Evolutionary conservation across 2,329 filamentous ascomycete genomes (phyloP), one percentile per base, ranked within the genome.

Genomic region (Neonectria sp.): DNA sequence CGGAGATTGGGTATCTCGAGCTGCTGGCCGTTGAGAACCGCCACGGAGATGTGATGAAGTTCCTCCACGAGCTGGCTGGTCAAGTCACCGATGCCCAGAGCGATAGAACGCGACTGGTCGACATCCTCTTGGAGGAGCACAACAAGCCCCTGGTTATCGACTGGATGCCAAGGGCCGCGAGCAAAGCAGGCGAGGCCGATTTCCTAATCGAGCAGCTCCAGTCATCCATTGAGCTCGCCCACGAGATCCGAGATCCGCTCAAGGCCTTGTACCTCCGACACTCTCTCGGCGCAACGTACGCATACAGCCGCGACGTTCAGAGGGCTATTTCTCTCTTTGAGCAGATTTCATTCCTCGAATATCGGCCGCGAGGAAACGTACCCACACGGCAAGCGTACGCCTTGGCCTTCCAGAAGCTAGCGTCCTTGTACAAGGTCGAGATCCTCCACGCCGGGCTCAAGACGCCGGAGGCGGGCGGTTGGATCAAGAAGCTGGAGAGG

Each of bases 151-250:
- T 79, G 4, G 76, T 82, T 2, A 71, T 81, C 31, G 81, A 84
- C 59, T 83, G 81, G 80, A 78, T 83, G 6, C 82, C 82, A 13
- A 80, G 79, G n/a, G 81, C 82, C 1, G 81, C 80, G 0, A 78
- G 79, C 55, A 82, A 81, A 43, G 76, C 76, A 0, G 73, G 75
- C 3, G 74, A 79, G 63, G 75, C 76, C 0, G 74, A 73, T 0
- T 76, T 79, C 9, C 67, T 82, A 13, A 65, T 79, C 0, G 71
- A 78, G 0, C 73, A 75, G 1, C 75, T 82, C 4, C 71, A 77
- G 24, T 63, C 71, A 27, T 77, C 79, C 31, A 81, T 82, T 3
- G 74, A 74, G 0, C 70, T 77, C 1, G 82, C 82, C 2, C 75
- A 76, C 58, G 67, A 70, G 1, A 71, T 73, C n/a, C 80, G 81